Evolutionary conservation across 2,329 filamentous ascomycete genomes (phyloP).

Genomic region (Camptophora hylomeconis): DNA sequence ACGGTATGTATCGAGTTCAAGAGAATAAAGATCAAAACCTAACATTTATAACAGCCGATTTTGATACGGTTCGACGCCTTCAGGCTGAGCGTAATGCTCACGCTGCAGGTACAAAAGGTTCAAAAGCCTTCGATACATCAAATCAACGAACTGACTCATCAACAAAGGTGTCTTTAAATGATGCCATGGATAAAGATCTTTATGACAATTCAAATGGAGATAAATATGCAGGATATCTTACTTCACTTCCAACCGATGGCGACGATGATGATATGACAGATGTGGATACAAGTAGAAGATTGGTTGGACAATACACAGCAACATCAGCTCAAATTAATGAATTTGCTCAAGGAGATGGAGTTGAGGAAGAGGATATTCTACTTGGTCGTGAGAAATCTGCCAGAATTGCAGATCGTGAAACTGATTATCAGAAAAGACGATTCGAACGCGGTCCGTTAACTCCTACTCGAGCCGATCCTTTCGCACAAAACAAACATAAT

Average conservation of each 20-base stretch:
- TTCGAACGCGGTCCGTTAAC: constrained; percentile 72
- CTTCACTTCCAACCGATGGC: constrained; percentile 68
- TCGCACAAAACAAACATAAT: constrained; percentile 60
- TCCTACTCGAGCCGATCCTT: constrained; percentile 74
- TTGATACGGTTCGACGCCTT: constrained; percentile 74
- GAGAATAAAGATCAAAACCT: neutral
- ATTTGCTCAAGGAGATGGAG: constrained; percentile 70
- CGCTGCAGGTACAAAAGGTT: constrained; percentile 65
- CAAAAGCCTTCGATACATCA: constrained; percentile 63
- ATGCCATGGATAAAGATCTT: constrained; percentile 71
- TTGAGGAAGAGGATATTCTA: constrained; percentile 85
- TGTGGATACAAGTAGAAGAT: constrained; percentile 53
- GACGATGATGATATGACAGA: constrained; percentile 69
- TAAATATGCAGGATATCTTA: constrained; percentile 81
- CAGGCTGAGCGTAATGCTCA: constrained; percentile 85
- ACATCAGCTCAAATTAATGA: constrained; percentile 87
- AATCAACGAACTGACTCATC: constrained; percentile 71
- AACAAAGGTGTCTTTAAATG: constrained; percentile 82
- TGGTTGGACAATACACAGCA: constrained; percentile 93
- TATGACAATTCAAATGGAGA: constrained; percentile 62
- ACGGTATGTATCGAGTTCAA: constrained; percentile 2
- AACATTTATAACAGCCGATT: constrained; percentile 45
- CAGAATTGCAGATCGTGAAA: constrained; percentile 83
- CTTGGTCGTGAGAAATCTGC: constrained; percentile 77
- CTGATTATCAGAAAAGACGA: constrained; percentile 91